Conservation (phyloP, 345 rosid species). For the Acer negundo region DNA sequence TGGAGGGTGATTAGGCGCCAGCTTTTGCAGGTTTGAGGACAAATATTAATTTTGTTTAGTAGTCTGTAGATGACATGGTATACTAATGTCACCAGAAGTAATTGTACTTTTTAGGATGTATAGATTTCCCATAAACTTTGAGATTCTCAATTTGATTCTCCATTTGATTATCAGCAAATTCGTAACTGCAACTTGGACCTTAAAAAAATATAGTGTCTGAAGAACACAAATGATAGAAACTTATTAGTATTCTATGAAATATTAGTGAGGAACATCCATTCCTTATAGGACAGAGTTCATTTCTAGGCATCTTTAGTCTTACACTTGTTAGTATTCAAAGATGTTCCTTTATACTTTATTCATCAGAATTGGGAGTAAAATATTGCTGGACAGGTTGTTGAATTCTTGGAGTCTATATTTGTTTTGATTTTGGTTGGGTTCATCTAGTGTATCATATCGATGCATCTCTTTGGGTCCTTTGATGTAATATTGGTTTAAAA, state of each 20-base stretch:
- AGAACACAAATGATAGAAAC: not conserved
- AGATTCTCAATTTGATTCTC: not conserved
- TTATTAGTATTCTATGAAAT: not conserved
- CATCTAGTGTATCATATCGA: not conserved
- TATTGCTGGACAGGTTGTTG: not conserved
- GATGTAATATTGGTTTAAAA: not conserved
- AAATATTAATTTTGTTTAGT: constrained; percentile 6
- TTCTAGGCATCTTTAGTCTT: not conserved
- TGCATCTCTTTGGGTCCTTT: not conserved
- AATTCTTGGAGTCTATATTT: not conserved
- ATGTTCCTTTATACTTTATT: not conserved
- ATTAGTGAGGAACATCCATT: not conserved
- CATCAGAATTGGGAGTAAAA: not conserved
- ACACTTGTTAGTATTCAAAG: not conserved
- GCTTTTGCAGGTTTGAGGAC: constrained; percentile 78
- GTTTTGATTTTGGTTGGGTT: not conserved
- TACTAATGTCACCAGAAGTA: not conserved
- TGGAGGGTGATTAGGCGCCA: constrained; percentile 95
- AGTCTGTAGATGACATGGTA: not conserved
- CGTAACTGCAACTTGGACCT: not conserved
- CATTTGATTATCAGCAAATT: not conserved
- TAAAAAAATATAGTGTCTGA: not conserved
- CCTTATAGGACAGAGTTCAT: not conserved
- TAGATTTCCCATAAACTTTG: not conserved
- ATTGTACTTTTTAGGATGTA: not conserved